Base-by-base conservation (phyloP, 805 yeast species). In the Yamadazyma sp. region DNA sequence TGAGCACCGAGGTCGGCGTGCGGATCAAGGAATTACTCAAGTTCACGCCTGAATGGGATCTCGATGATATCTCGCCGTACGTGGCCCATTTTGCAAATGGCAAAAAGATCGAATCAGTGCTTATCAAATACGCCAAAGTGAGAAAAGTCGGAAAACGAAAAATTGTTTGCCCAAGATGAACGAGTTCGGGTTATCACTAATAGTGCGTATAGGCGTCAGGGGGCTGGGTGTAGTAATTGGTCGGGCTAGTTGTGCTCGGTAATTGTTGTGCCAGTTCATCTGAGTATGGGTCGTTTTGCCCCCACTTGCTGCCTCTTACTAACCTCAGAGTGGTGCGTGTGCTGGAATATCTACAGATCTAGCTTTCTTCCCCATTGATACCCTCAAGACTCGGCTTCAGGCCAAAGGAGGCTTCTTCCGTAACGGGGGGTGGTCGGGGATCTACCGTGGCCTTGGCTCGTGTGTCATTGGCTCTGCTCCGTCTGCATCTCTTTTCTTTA, bases 311-410 rank as follows among this genome's bases (percentile, higher is more conserved):
- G n/a, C n/a, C n/a, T 21, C 11, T 22, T 29, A 36, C 35, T 36
- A 24, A 29, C 40, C 10, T 14, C 16, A 63, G 74, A 80, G 90
- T 53, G 99, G 99, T 25, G 99, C 86, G 6, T 82, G 93, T 42
- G 96, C 99, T 5, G 99, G 99, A 11, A 93, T 96, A 2, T 82
- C 95, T 5, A 90, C 97, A 1, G 99, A 93, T 63, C 69, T 93
- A 25, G 88, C 84, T 3, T 93, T 93, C 62, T 93, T 91, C 68
- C 99, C 99, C 10, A 87, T 93, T 26, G 99, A 93, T 53, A 93
- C 99, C 1, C 52, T 93, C 40, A 93, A 93, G 63, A 93, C 99
- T 0, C 71, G 99, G 40, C 67, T 93, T 11, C 99, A 93, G 59
- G 98, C 99, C 14, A 80, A 80, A 55, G 96, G 96, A 23, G 99